Base-by-base conservation (phyloP, 768 basidiomycete species). In the Pulveroboletus ravenelii region DNA sequence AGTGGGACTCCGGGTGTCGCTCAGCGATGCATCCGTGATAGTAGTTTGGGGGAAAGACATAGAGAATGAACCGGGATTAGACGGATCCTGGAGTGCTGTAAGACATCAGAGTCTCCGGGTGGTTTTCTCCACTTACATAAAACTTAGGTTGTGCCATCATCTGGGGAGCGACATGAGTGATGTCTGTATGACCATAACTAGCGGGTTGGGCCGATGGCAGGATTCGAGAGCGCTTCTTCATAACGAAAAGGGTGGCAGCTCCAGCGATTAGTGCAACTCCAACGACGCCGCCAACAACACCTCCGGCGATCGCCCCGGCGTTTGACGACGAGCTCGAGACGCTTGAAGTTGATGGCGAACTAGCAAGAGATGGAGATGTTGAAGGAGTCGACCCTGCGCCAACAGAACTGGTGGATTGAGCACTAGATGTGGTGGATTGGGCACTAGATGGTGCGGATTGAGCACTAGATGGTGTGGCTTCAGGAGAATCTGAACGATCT, bases 211-310 rank as follows among this genome's bases (percentile, higher is more conserved):
- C 53, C n/a, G 64, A 57, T 7, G 57, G 50, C 32, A 61, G 41
- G 17, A 35, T 42, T 41, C 51, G 54, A 41, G 70, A 54, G 34
- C 67, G 67, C 18, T 59, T 63, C 35, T 42, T 63, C 34, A 56
- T 60, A 29, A 66, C 54, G 54, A 75, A 71, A 72, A 76, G 82
- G 46, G 74, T 57, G 6, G 66, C 38, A 7, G 58, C 54, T 1
- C 63, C 75, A 5, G 58, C 73, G 12, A 82, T 64, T 40, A 77
- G 53, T 8, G 71, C 75, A 17, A 79, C 50, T n/a, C 63, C 72
- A 25, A 78, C 71, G 1, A 85, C 78, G n/a, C 85, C 84, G 36
- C 84, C 84, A 0, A 78, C 80, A 34, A 85, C 84, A 17, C 79
- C 80, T 2, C 82, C 82, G 3, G 78, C 73, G 36, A 85, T 84